These are phyloP conservation scores for Phytophthora foliorum DNA, from an alignment of 352 stramenopile species.

Conservation along the genomic window DNA sequence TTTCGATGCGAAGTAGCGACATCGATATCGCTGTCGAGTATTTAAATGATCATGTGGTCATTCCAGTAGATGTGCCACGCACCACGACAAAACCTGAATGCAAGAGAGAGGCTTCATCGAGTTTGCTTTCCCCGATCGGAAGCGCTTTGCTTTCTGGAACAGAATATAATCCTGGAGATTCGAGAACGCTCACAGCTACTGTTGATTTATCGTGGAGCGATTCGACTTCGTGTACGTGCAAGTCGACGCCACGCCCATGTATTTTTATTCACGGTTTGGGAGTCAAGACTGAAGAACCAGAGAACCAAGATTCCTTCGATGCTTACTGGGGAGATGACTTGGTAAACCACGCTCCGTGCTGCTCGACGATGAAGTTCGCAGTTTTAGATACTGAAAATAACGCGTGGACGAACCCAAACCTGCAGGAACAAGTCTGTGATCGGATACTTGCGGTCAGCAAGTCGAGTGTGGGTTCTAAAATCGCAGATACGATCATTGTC, in stretches of 20 bases:
- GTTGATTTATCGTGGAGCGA: conserved; percentile 9
- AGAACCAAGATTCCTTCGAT: not conserved
- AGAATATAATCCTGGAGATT: not conserved
- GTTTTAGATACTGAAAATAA: conserved; percentile 14
- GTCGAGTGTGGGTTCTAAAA: not conserved
- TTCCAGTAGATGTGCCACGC: not conserved
- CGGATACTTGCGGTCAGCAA: conserved; percentile 5
- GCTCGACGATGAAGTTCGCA: conserved; percentile 19
- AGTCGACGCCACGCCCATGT: conserved; percentile 10
- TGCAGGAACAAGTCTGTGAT: conserved; percentile 18
- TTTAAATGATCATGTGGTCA: not conserved
- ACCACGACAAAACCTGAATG: not conserved
- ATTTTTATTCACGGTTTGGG: conserved; percentile 21
- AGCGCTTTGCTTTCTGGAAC: not conserved
- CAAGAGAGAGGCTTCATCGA: not conserved
- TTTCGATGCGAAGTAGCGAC: conserved; percentile 14
- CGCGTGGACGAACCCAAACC: not conserved
- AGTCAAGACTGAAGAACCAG: not conserved
- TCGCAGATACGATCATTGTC: conserved; percentile 25
- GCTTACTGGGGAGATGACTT: conserved; percentile 11
- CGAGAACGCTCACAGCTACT: conserved; percentile 3
- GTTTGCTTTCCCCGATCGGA: not conserved
- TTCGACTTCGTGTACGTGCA: conserved; percentile 7
- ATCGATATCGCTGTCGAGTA: conserved; percentile 14
- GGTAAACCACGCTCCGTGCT: conserved; percentile 6